A percentile compares a stretch with the other conserved stretches of the same genome.
Conservation (phyloP, 257 asterid species). For the Solanum habrochaites region DNA sequence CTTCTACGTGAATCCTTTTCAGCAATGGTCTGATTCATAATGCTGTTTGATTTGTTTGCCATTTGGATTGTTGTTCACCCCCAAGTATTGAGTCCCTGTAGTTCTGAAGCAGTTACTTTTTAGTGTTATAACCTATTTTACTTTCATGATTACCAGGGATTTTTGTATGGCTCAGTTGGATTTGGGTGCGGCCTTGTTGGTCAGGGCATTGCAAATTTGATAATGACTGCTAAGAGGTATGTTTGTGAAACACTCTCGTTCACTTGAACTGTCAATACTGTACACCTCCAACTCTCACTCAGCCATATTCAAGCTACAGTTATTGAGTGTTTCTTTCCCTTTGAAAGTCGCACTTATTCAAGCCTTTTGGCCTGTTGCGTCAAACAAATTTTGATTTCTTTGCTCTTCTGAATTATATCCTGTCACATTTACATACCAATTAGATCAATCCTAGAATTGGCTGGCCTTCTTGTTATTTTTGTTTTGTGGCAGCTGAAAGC, state of each 20-base stretch:
- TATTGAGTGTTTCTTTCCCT: not conserved
- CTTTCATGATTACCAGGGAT: conserved; percentile 43
- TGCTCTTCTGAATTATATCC: not conserved
- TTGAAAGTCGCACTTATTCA: not conserved
- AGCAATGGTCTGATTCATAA: not conserved
- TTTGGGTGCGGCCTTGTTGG: conserved; percentile 86
- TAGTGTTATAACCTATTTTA: not conserved
- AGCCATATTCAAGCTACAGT: not conserved
- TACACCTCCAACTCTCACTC: not conserved
- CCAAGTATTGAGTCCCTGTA: not conserved
- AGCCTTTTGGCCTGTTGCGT: not conserved
- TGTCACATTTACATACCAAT: not conserved
- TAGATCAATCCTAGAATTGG: not conserved
- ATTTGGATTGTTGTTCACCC: not conserved
- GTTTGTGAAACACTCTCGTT: not conserved
- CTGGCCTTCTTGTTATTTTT: not conserved
- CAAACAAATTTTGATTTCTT: not conserved
- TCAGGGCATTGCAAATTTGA: conserved; percentile 91
- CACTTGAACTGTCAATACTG: not conserved
- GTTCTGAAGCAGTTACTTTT: not conserved
- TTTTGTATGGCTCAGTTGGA: conserved; percentile 90
- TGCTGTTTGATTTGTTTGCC: not conserved
- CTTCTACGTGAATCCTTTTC: not conserved
- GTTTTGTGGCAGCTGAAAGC: not conserved
- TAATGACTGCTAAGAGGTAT: conserved; percentile 90